Base-by-base conservation (phyloP, 495 filamentous ascomycete species). In the Cercophora scortea region DNA sequence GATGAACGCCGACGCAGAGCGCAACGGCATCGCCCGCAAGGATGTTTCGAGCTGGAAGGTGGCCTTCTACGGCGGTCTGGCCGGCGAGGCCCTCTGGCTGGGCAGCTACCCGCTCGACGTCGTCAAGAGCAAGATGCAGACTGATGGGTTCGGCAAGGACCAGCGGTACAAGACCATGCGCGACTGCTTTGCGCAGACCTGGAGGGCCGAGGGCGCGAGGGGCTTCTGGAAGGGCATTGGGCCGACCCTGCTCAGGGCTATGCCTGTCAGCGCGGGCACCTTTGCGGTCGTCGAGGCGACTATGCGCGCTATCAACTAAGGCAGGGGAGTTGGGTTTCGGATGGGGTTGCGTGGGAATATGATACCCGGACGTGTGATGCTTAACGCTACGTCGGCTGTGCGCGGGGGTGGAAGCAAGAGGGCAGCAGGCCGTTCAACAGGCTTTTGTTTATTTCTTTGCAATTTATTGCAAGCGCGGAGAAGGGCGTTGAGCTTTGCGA, bases 121-220 rank as follows among this genome's bases (percentile, higher is more conserved):
- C 32, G 72, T 98, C 66, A 98, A 98, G 87, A 95, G 89, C 70
- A 96, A 95, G 82, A 95, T 97, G 92, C 93, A 98, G 79, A 94
- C 83, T 55, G 93, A 98, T 74, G 91, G 88, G 17, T 90, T 96
- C 63, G 77, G 78, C 1, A 42, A 49, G 32, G 68, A 78, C 50
- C 80, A 78, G 79, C 73, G 76, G 62, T 97, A 86, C 70, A 80
- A 72, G 73, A 84, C 70, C 49, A 96, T 95, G 90, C 79, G 82
- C 42, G 90, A 96, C 70, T 93, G 89, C 73, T 95, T 96, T 69
- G 75, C 71, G 57, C 85, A 96, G 80, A 90, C 85, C 19, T 95
- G 79, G 72, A 71, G 79, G 45, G 72, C 69, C 18, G 90, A 95
- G 68, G 93, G 93, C 5, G 54, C 81, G 56, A 72, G 82, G 42